These are phyloP conservation scores for Pythium monospermum DNA, from an alignment of 352 stramenopile species.

Conservation along the genomic window DNA sequence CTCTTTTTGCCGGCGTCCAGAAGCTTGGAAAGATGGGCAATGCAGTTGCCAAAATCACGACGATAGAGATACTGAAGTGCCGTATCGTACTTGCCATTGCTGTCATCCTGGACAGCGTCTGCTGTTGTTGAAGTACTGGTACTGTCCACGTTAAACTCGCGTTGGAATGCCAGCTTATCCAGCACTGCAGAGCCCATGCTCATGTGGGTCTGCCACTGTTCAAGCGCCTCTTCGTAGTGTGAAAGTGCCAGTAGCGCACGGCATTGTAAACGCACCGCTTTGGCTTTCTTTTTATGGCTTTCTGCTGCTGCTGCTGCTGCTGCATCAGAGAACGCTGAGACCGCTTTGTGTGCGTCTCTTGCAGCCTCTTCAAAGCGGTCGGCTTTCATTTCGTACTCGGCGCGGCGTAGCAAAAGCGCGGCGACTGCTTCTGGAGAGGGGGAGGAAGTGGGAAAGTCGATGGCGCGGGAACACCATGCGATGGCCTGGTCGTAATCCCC, in stretches of 20 bases:
- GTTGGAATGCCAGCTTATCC: conserved; percentile 14
- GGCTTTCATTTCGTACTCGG: conserved; percentile 8
- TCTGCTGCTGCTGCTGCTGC: neutral
- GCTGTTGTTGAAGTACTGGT: no score
- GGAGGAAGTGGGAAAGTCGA: neutral
- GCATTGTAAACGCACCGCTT: conserved; percentile 4
- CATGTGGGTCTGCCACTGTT: conserved; percentile 1
- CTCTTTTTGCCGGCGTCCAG: conserved; percentile 7
- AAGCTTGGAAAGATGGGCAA: conserved; percentile 6
- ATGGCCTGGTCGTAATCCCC: conserved; percentile 8
- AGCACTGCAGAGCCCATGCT: conserved; percentile 9
- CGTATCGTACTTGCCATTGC: conserved; percentile 5
- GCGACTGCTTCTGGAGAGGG: neutral
- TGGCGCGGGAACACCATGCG: conserved; percentile 14
- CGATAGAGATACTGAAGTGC: conserved; percentile 13
- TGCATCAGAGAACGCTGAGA: neutral
- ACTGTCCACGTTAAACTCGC: conserved; percentile 7
- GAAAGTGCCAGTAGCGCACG: conserved; percentile 9
- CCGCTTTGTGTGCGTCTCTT: neutral
- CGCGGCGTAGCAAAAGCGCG: conserved; percentile 8
- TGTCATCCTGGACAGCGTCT: neutral
- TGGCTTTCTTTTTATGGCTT: neutral
- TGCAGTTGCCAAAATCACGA: conserved; percentile 18
- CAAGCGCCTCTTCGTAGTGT: neutral
- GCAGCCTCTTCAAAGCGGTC: neutral